Conservation (phyloP, 2,329 filamentous ascomycete species). For the Penicillium olsonii region DNA sequence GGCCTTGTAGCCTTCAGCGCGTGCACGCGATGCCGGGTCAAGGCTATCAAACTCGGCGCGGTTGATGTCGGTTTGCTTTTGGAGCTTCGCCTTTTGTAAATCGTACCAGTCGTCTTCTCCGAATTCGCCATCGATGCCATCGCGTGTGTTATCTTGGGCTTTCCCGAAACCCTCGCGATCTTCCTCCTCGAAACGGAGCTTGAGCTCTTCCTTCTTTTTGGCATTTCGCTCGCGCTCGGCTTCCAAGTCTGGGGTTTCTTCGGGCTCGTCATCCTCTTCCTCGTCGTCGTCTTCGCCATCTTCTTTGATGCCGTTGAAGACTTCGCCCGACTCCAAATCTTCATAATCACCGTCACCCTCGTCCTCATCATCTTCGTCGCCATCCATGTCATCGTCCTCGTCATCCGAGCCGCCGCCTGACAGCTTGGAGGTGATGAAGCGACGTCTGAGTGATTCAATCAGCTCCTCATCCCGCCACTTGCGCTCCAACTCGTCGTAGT, state of each 20-base stretch:
- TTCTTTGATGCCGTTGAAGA: slow-evolving; percentile 41
- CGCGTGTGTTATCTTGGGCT: slow-evolving; percentile 80
- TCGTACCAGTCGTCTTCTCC: slow-evolving; percentile 99
- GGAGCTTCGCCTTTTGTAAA: slow-evolving; percentile 87
- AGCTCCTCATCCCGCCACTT: slow-evolving; percentile 84
- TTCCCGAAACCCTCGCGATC: slow-evolving; percentile 87
- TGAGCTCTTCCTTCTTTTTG: slow-evolving; percentile 88
- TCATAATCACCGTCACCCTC: slow-evolving; percentile 82
- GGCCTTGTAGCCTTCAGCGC: slow-evolving; percentile 86
- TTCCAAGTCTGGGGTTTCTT: slow-evolving; percentile 61
- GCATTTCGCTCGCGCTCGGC: slow-evolving; percentile 90
- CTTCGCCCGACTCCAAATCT: slow-evolving; percentile 78
- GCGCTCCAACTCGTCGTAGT: slow-evolving; percentile 76
- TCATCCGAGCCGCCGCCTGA: slow-evolving; percentile 57
- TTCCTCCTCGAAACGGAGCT: slow-evolving; percentile 93
- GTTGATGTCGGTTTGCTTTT: slow-evolving; percentile 97
- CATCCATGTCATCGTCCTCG: slow-evolving; percentile 53
- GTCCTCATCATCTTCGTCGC: slow-evolving; percentile 58
- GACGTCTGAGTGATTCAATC: slow-evolving; percentile 70
- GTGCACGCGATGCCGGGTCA: slow-evolving; percentile 77
- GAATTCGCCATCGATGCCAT: slow-evolving; percentile 69
- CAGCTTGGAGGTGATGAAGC: slow-evolving; percentile 73
- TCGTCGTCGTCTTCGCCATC: slow-evolving; percentile 47
- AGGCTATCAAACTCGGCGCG: slow-evolving; percentile 86
- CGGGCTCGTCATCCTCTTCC: slow-evolving; percentile 58